A percentile compares a stretch with the other conserved stretches of the same genome.
Evolutionary conservation across 2,329 filamentous ascomycete genomes (phyloP).

Genomic region (Pestalotiopsis fici): DNA sequence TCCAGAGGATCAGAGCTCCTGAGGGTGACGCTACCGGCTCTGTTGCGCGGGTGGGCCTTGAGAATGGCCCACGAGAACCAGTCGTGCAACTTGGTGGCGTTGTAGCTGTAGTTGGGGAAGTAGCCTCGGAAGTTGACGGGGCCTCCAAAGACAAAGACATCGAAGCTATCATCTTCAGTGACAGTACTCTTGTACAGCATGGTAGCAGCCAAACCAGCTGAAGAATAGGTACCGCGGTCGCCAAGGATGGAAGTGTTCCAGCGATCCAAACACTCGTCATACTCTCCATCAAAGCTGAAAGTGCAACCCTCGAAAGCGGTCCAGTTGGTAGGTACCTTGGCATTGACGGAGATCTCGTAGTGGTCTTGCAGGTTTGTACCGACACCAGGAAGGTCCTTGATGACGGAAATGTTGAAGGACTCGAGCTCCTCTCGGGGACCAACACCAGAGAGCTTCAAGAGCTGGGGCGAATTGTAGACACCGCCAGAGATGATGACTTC

Average conservation of each 20-base stretch:
- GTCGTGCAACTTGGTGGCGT: constrained; percentile 32
- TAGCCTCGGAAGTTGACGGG: constrained; percentile 41
- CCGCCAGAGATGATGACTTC: constrained; percentile 55
- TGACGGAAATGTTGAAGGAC: constrained; percentile 36
- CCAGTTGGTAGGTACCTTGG: constrained; percentile 39
- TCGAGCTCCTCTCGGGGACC: constrained; percentile 40
- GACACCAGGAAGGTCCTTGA: constrained; percentile 56
- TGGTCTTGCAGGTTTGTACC: constrained; percentile 60
- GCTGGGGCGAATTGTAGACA: constrained; percentile 53
- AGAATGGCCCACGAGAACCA: constrained; percentile 48
- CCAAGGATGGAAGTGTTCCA: constrained; percentile 19
- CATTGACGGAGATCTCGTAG: constrained; percentile 47
- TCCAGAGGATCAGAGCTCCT: constrained; percentile 62
- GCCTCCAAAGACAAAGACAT: constrained; percentile 39
- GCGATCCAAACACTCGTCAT: constrained; percentile 32
- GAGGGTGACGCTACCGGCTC: constrained; percentile 62
- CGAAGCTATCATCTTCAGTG: constrained; percentile 26
- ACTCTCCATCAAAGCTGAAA: constrained; percentile 24
- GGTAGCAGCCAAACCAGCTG: constrained; percentile 32
- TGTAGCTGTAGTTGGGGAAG: constrained; percentile 36
- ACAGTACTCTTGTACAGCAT: constrained; percentile 28
- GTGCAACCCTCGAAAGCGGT: constrained; percentile 35
- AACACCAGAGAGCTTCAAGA: constrained; percentile 49
- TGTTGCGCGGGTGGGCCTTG: constrained; percentile 62
- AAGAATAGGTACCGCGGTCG: constrained; percentile 33